These are phyloP conservation scores for Fraxinus nigra DNA, from an alignment of 305 asterid species.

Conservation along the genomic window DNA sequence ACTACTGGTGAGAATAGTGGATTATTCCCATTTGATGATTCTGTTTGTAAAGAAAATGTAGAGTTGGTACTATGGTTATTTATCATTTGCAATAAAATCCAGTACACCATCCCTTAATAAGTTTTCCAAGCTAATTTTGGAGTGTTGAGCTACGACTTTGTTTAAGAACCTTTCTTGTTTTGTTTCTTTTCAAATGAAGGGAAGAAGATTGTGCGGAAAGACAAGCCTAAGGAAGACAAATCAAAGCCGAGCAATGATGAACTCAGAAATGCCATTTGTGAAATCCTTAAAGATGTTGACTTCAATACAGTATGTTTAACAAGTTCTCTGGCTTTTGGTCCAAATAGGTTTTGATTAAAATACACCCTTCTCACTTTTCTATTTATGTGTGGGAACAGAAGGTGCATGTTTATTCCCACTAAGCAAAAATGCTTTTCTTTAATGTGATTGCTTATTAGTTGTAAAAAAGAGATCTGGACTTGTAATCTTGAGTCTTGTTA, in stretches of 20 bases:
- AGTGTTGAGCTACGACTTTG: background rate
- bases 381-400: background rate
- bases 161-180: background rate
- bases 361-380: background rate
- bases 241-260: conserved; percentile 52
- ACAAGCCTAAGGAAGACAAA: conserved; percentile 45
- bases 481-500: background rate
- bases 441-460: background rate
- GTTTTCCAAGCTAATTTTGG: background rate
- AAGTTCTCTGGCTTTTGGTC: background rate
- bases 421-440: background rate
- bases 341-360: background rate
- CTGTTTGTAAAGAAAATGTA: background rate
- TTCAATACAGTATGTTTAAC: conserved; percentile 51
- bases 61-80: background rate
- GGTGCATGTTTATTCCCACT: background rate
- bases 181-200: conserved; percentile 35
- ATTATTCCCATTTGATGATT: background rate
- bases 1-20: conserved; percentile 51
- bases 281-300: conserved; percentile 75
- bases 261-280: conserved; percentile 49
- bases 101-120: background rate
- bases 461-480: background rate
- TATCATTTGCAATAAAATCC: background rate
- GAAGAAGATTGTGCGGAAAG: conserved; percentile 46